Conservation (phyloP, 805 yeast species). For the Candida tammaniensis region DNA sequence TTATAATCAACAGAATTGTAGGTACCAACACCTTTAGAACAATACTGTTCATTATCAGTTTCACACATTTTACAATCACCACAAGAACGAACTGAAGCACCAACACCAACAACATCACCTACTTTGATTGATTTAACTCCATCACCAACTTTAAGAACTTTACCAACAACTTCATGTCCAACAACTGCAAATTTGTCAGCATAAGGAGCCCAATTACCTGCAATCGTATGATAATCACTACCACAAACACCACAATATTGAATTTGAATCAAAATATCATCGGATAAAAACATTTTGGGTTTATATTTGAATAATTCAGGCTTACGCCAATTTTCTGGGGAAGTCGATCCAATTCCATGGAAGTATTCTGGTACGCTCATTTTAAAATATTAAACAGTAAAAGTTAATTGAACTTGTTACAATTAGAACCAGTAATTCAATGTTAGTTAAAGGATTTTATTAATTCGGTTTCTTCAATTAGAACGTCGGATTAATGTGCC, state of each 20-base stretch:
- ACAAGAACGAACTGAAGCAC: constrained; percentile 67
- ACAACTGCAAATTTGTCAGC: constrained; percentile 35
- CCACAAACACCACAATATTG: constrained; percentile 61
- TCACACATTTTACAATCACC: constrained; percentile 56
- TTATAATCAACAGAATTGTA: constrained; percentile 44
- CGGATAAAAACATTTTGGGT: constrained; percentile 7
- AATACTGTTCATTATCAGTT: constrained; percentile 44
- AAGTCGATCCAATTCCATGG: constrained; percentile 7
- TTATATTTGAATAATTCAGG: constrained; percentile 6
- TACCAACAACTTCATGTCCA: constrained; percentile 70
- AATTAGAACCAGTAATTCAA: too few relatives aligned
- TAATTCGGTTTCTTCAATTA: too few relatives aligned
- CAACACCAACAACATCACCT: constrained; percentile 81
- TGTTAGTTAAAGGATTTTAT: too few relatives aligned
- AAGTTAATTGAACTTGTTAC: too few relatives aligned
- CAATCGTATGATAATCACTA: constrained; percentile 52
- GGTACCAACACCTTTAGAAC: constrained; percentile 48
- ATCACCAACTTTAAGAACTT: constrained; percentile 57
- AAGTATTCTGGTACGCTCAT: constrained; percentile 8
- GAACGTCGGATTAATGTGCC: too few relatives aligned
- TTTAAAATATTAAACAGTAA: too few relatives aligned
- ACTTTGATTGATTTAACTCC: constrained; percentile 49
- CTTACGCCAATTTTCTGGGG: constrained; percentile 7
- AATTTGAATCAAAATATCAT: constrained; percentile 8
- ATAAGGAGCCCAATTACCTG: constrained; percentile 48